Percentiles rank a stretch among this genome's conserved stretches.
Evolutionary conservation across 441 rosid species (phyloP).

Genomic region (Gossypium trilobum): DNA sequence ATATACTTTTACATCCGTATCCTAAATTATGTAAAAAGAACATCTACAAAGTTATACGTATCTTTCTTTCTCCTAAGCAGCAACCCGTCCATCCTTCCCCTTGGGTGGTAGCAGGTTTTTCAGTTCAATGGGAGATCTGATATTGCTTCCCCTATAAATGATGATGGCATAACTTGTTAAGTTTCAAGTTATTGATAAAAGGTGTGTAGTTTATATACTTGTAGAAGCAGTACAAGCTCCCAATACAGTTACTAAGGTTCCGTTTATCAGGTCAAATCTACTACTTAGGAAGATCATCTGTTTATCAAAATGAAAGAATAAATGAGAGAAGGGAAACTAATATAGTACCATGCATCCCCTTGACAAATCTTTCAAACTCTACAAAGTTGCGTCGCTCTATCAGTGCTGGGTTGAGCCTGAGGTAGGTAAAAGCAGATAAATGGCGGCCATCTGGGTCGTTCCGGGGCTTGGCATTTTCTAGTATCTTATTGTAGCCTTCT

Average conservation of each 20-base stretch:
- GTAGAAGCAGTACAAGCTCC: not conserved
- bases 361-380: conserved; percentile 55
- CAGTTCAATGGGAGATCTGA: conserved; percentile 25
- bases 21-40: not conserved
- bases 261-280: not conserved
- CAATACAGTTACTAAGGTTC: not conserved
- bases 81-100: conserved; percentile 13
- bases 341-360: conserved; percentile 57
- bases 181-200: not conserved
- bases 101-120: conserved; percentile 15
- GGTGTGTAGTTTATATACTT: not conserved
- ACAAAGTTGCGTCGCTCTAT: conserved; percentile 40
- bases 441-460: conserved; percentile 64
- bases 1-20: not conserved
- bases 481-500: conserved; percentile 51
- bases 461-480: conserved; percentile 52
- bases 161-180: not conserved
- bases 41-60: not conserved
- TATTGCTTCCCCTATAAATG: conserved; percentile 48
- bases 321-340: not conserved
- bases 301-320: not conserved
- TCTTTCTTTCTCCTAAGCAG: conserved; percentile 8
- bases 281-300: not conserved
- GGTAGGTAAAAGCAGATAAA: conserved; percentile 59
- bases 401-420: conserved; percentile 44